Evolutionary conservation across 2,329 filamentous ascomycete genomes (phyloP).

Genomic region (Pyrenochaeta sp.): DNA sequence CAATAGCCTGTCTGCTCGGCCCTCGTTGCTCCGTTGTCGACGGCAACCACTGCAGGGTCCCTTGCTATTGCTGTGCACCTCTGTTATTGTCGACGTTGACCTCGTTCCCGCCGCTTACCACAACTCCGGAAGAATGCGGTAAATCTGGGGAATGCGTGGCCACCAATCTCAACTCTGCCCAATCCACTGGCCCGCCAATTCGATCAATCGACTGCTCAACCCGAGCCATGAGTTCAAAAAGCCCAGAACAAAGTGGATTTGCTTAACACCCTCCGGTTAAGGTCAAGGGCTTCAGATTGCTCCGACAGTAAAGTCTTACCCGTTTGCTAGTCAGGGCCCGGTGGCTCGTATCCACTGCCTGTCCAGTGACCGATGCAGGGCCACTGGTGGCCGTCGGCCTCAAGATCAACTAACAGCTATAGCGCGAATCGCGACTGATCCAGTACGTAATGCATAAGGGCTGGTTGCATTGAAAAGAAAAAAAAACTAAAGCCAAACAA

Average conservation of each 20-base stretch:
- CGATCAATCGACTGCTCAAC: conserved; percentile 9
- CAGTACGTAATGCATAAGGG: conserved; percentile 32
- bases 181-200: not conserved
- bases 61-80: conserved; percentile 1
- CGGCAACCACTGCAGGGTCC: conserved; percentile 36
- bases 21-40: not conserved
- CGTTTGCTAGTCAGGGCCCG: conserved; percentile 4
- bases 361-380: conserved; percentile 2
- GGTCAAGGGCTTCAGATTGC: conserved; percentile 17
- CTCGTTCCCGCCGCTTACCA: conserved; percentile 9
- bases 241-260: conserved; percentile 20
- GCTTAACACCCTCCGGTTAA: conserved; percentile 16
- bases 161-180: conserved; percentile 5
- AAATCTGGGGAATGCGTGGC: conserved; percentile 17
- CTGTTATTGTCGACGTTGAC: conserved; percentile 8
- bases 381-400: conserved; percentile 24
- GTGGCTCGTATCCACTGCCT: conserved; percentile 11
- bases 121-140: conserved; percentile 18
- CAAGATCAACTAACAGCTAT: conserved; percentile 11
- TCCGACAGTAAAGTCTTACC: conserved; percentile 5
- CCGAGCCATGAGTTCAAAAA: conserved; percentile 9
- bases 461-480: conserved; percentile 22
- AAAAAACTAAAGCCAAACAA: conserved; percentile 19
- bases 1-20: conserved; percentile 11
- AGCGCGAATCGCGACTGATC: conserved; percentile 22